Base-by-base conservation (phyloP, 2,329 filamentous ascomycete genomes). In the Elsinoe ampelina region DNA sequence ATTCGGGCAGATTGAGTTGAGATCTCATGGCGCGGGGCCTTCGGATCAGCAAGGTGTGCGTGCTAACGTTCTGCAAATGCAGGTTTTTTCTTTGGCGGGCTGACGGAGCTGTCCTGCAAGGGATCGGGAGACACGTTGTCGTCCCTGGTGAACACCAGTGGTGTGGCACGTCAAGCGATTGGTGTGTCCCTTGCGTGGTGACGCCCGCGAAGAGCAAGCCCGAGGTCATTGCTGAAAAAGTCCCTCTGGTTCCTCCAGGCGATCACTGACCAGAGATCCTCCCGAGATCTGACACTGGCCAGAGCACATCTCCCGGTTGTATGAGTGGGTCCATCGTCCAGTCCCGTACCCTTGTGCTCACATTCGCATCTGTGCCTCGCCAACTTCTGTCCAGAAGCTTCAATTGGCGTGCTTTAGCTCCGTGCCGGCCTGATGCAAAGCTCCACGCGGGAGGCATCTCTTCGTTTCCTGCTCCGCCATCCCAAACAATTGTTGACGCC, bases 1-100 rank as follows among this genome's bases (percentile, higher is more conserved):
- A 19, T 26, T 17, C 15, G 41, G 41, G 41, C 42, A 56, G 54
- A 56, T 56, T 56, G 41, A 56, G 54, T 56, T 56, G 42, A 45
- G 54, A 56, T 56, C 54, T 48, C 19, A 26, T 8, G 6, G 19
- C 41, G 54, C 39, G 54, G 54, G 41, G 41, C 48, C 17, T 15
- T 39, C 48, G 48, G 48, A 52, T 52, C 32, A 32, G 34, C 48
- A 15, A 13, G 45, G 12, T 45, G 20, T 45, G 41, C 41, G n/a
- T 34, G 26, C n/a, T 13, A 39, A 35, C 10, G 20, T 34, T 34
- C 48, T 38, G 48, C 19, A 38, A 52, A 52, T 52, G 48, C 48
- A 52, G 32, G 48, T 39, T 52, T 52, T 26, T 26, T 39, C 39
- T 52, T 26, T 30, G 7, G 26, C 26, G 26, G 26, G 26, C 26